Evolutionary conservation across 768 basidiomycete species (phyloP), one percentile per base, ranked within the genome.

Genomic region (Serendipita sp.): DNA sequence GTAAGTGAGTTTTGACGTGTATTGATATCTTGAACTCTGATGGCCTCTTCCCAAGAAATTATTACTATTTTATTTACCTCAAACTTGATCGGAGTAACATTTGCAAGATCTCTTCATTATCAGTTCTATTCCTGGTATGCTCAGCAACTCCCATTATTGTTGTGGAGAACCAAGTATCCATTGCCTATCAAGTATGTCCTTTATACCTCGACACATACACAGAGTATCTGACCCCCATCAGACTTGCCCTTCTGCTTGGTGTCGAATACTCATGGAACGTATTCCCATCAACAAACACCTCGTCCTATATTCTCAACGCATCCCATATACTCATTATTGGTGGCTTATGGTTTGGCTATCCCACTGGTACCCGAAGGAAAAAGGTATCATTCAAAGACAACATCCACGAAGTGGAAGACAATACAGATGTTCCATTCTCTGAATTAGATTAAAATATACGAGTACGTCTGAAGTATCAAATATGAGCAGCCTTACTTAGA

Each of bases 121-220:
- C 96, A 99, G 69, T 99, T 99, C 74, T 96, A 96, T 73, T 85
- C 89, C 3, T 99, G 96, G 96, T 97, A 97, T 72, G 90, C 87
- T 8, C 86, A 89, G 64, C 91, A 94, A 69, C 72, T 95, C 37
- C 91, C 95, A 0, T 85, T 94, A 70, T 73, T 98, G 33, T 76
- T 82, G 2, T 93, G 84, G 80, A 83, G 83, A 71, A 86, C 87
- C 3, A 78, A 74, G 62, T 88, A 82, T 71, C 86, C 87, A 15
- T 55, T 80, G 13, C 33, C 75, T 31, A 16, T 87, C 43, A 87
- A 83, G 90, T 88, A 70, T 66, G 81, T 45, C 13, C 53, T 31
- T 65, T 62, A 16, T 60, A 31, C 5, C 13, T 40, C 5, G 37
- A 5, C 13, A 40, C 13, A 40, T 40, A 43, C 18, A 60, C 29